Evolutionary conservation across 805 yeast genomes (phyloP).

Genomic region (Limtongozyma cylindracea): DNA sequence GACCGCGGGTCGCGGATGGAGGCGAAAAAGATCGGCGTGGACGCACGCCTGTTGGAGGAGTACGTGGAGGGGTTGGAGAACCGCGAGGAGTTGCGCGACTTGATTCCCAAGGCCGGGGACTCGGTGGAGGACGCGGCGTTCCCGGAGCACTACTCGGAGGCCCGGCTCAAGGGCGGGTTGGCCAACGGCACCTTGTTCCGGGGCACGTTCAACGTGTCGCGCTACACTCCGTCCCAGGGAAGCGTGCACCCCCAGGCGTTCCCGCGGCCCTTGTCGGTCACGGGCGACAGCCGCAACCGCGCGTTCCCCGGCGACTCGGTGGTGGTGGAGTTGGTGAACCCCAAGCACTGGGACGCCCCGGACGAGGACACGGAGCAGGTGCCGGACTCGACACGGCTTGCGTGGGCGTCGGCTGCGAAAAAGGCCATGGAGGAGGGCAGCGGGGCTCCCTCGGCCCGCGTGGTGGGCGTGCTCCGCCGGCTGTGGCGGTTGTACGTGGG

Average conservation of each 20-base stretch:
- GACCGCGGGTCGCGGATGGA: constrained; percentile 40
- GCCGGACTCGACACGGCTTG: constrained; percentile 34
- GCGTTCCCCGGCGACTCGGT: constrained; percentile 85
- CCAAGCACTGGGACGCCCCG: constrained; percentile 75
- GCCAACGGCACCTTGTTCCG: constrained; percentile 72
- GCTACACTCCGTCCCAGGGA: constrained; percentile 79
- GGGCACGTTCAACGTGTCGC: constrained; percentile 58
- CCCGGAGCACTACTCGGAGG: constrained; percentile 54
- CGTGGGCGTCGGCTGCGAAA: constrained; percentile 23
- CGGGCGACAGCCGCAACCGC: constrained; percentile 75
- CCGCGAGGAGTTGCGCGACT: constrained; percentile 50
- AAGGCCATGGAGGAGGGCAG: constrained; percentile 35
- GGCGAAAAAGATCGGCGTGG: constrained; percentile 26
- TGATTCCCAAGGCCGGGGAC: constrained; percentile 33
- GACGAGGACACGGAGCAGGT: constrained; percentile 54
- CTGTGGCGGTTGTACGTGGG: constrained; percentile 96
- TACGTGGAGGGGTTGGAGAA: constrained; percentile 52
- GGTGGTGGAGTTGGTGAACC: constrained; percentile 60
- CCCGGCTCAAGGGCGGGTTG: constrained; percentile 78
- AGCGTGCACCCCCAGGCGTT: constrained; percentile 45
- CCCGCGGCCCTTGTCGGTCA: constrained; percentile 55
- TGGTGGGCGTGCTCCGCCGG: constrained; percentile 71
- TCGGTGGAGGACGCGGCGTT: constrained; percentile 29
- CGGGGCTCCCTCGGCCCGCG: constrained; percentile 78
- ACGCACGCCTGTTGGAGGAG: constrained; percentile 31